Evolutionary conservation across 441 rosid species (phyloP), one percentile per base, ranked within the genome.

Genomic region (Lepidium campestre): DNA sequence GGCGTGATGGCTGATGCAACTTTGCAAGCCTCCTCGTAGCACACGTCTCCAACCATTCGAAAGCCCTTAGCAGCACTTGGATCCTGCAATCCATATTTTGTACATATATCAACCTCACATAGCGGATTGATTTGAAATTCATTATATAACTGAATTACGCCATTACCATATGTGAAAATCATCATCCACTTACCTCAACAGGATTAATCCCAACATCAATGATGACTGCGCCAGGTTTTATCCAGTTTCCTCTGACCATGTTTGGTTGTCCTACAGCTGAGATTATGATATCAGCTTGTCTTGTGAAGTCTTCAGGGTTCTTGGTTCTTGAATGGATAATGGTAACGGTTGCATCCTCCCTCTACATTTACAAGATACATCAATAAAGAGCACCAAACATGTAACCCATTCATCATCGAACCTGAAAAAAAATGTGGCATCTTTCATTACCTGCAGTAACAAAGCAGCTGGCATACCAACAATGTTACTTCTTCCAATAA

Each of bases 401-500:
- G 7, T 20, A 15, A 13, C 40, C 2, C n/a, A n/a, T 6, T 22
- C 5, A 12, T 15, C 14, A 55, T 6, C 10, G 1, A 17, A 50
- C 12, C 47, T 1, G 4, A 12, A 18, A 11, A 19, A 56, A 45
- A 29, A 6, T 29, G 34, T 34, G 8, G 17, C 49, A 56, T 25
- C 8, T 34, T 12, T 10, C 5, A 57, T 75, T 83, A 88, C 98
- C 71, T 86, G 98, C 40, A 88, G 87, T 73, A 92, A 71, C 36
- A 92, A 48, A 67, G 98, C 93, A 77, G 93, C 93, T 6, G 97
- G 93, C 93, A 88, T 88, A 58, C 97, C 98, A 31, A 92, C 98
- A 35, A 92, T 90, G 79, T 92, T 92, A 80, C 97, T 92, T 59
- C 97, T 82, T 52, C 98, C 97, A 40, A 86, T 84, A 56, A 92